phyloP scores from a whole-genome alignment of 305 asterid genomes.

The Euphrasia arctica region DNA sequence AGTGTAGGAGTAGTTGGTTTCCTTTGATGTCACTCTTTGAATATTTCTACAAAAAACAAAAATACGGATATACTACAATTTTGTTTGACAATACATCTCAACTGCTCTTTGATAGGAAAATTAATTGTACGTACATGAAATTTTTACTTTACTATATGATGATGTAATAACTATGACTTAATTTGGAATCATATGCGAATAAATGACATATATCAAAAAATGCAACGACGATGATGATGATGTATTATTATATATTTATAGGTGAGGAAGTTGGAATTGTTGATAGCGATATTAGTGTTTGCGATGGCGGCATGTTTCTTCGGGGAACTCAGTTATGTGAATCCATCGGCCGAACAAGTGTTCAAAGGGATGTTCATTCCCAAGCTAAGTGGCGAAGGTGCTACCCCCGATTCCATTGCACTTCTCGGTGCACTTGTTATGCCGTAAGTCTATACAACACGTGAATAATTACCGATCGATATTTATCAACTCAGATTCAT shows the following conservation, averaged over 20 bases:
- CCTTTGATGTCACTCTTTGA: background rate
- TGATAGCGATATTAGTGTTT: constrained; percentile 72
- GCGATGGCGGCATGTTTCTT: constrained; percentile 91
- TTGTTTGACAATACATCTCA: background rate
- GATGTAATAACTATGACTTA: too few species aligned
- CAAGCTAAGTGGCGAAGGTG: constrained; percentile 62
- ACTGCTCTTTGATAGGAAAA: background rate
- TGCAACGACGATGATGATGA: background rate
- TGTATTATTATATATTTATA: constrained; percentile 3
- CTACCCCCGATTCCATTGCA: constrained; percentile 88
- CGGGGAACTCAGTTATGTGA: constrained; percentile 77
- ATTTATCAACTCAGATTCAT: background rate
- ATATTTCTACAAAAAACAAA: background rate
- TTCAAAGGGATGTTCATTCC: constrained; percentile 86
- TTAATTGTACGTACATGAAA: background rate
- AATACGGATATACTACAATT: background rate
- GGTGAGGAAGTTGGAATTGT: constrained; percentile 82
- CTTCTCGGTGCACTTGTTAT: constrained; percentile 87
- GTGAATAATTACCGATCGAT: too few species aligned
- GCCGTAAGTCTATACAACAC: constrained; percentile 53
- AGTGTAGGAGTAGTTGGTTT: background rate
- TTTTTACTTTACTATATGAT: too few species aligned
- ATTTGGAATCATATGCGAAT: background rate
- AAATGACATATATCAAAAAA: too few species aligned
- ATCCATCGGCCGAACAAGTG: constrained; percentile 69